Conservation (phyloP, 2,329 filamentous ascomycete species). For the Talaromyces funiculosus region DNA sequence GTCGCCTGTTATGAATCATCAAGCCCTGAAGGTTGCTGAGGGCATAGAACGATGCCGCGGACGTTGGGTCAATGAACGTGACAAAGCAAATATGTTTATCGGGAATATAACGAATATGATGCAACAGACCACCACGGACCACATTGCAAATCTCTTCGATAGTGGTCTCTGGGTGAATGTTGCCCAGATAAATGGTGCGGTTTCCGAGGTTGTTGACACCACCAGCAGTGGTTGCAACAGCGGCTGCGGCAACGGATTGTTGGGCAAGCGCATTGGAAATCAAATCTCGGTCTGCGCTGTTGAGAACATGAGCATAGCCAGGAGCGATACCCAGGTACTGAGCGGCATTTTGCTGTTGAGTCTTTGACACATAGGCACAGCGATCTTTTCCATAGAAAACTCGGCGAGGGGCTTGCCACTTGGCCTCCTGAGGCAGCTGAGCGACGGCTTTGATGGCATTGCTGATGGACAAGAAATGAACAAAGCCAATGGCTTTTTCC, state of each 20-base stretch:
- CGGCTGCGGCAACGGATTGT: conserved; percentile 93
- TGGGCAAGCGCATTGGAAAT: conserved; percentile 95
- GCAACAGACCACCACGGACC: conserved; percentile 86
- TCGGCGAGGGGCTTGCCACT: conserved; percentile 91
- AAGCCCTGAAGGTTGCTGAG: conserved; percentile 94
- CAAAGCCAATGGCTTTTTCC: conserved; percentile 96
- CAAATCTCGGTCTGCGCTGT: conserved; percentile 89
- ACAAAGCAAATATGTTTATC: conserved; percentile 99
- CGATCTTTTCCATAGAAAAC: conserved; percentile 99
- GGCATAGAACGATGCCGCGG: conserved; percentile 95
- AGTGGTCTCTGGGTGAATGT: conserved; percentile 97
- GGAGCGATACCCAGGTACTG: conserved; percentile 97
- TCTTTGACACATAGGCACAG: conserved; percentile 98
- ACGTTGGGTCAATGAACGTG: conserved; percentile 97
- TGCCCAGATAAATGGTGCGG: conserved; percentile 93
- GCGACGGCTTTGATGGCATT: conserved; percentile 98
- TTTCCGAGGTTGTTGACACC: conserved; percentile 97
- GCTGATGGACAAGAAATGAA: conserved; percentile 94
- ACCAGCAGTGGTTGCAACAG: conserved; percentile 91
- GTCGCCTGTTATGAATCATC: conserved; percentile 96
- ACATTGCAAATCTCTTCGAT: conserved; percentile 99
- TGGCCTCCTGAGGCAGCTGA: conserved; percentile 89
- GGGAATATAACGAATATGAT: conserved; percentile 98
- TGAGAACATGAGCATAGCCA: conserved; percentile 92
- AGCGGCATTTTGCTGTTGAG: conserved; percentile 96